A percentile compares a stretch with the other conserved stretches of the same genome.
These are phyloP conservation scores for Rhypophila decipiens DNA, from an alignment of 495 filamentous ascomycete genomes.

Conservation along the genomic window DNA sequence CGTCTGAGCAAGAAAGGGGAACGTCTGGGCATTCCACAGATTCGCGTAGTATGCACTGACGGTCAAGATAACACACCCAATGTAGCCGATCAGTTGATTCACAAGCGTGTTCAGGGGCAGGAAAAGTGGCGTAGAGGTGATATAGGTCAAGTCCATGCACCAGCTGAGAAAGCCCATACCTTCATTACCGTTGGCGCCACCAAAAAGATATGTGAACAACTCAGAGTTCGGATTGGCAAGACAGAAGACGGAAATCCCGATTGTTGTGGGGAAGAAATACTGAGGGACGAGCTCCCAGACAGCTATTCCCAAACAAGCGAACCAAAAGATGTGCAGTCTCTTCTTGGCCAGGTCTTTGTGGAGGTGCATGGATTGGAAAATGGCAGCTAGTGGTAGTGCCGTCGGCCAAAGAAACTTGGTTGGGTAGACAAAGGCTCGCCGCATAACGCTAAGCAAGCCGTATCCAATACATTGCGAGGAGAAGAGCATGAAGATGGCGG, in stretches of 20 bases:
- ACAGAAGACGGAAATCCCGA: slow-evolving; percentile 48
- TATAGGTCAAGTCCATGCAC: slow-evolving; percentile 50
- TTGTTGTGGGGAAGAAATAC: slow-evolving; percentile 46
- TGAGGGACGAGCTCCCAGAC: slow-evolving; percentile 49
- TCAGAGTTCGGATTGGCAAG: slow-evolving; percentile 38
- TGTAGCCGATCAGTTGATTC: slow-evolving; percentile 35
- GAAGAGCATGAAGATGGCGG: slow-evolving; percentile 33
- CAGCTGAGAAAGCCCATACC: slow-evolving; percentile 40
- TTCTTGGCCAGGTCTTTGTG: slow-evolving; percentile 25
- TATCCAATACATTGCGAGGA: slow-evolving; percentile 44
- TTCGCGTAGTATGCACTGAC: slow-evolving; percentile 39
- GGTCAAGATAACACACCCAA: slow-evolving; percentile 34
- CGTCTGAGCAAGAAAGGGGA: slow-evolving; percentile 44
- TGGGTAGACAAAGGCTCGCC: slow-evolving; percentile 46
- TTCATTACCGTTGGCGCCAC: slow-evolving; percentile 45
- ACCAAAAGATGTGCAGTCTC: slow-evolving; percentile 30
- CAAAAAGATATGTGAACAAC: slow-evolving; percentile 53
- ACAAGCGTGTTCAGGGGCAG: slow-evolving; percentile 28
- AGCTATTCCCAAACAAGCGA: slow-evolving; percentile 26
- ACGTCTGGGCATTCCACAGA: slow-evolving; percentile 36
- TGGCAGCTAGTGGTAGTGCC: slow-evolving; percentile 26
- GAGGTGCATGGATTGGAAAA: slow-evolving; percentile 35
- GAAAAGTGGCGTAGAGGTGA: slow-evolving; percentile 27
- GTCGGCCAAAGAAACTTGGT: slow-evolving; percentile 40
- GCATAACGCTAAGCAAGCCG: slow-evolving; percentile 44